Evolutionary conservation across 257 asterid species (phyloP), one percentile per base, ranked within the genome.

Genomic region (Schizonepeta tenuifolia): DNA sequence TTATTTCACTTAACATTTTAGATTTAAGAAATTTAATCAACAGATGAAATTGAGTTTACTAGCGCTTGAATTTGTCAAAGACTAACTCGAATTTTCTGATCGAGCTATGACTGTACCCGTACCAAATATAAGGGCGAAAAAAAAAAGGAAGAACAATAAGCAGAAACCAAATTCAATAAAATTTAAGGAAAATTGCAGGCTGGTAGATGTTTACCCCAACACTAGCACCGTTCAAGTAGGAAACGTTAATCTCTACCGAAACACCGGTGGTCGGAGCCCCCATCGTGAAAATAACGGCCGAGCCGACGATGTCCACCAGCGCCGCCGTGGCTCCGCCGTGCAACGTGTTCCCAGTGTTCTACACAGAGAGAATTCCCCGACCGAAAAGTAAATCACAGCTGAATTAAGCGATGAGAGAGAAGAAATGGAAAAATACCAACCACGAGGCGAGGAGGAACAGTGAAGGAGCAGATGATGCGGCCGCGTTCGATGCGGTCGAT

Each of bases 251-350:
- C 85, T 87, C 96, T 6, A 92, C 88, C 12, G 97, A 90, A 33
- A 90, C 97, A 5, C 97, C 97, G 7, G 81, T 68, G 15, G 72
- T 43, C 43, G 79, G 70, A 44, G 81, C 84, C 22, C 98, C 93
- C 82, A 78, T 58, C 15, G 97, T 84, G 66, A 55, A 65, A 33
- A 90, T 71, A 13, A 71, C 95, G 24, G 89, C 88, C 33, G 98
- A 83, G 0, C 98, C 95, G 5, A 87, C 82, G 31, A 83, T 67
- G 76, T 92, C 98, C 68, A 92, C 98, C 75, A 92, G 82, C 24
- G 91, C 73, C 75, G 88, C 90, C 65, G 86, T 90, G 22, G 95
- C 92, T 65, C 98, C 98, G 56, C 85, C 88, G 85, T 90, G 95
- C 85, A 92, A 65, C 14, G 91, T 62, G 17, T 87, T 90, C 13